These are phyloP conservation scores for Beverwykella pulmonaria DNA, from an alignment of 495 filamentous ascomycete genomes.

Conservation along the genomic window DNA sequence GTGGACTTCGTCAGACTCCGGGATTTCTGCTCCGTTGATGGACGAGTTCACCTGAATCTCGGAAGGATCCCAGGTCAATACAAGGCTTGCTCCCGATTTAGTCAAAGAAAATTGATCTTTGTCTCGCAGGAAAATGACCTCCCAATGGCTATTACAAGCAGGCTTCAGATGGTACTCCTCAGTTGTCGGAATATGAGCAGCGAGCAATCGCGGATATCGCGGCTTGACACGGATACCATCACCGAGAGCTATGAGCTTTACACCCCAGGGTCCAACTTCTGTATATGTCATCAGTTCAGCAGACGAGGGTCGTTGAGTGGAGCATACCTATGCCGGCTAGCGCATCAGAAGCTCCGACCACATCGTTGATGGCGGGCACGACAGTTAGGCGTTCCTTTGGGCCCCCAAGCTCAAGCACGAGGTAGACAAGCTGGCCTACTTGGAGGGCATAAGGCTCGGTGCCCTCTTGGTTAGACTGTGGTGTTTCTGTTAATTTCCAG, in stretches of 20 bases:
- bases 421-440: neutral
- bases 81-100: neutral
- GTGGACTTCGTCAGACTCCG: conserved; percentile 4
- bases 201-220: neutral
- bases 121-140: conserved; percentile 33
- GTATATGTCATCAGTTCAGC: conserved; percentile 1
- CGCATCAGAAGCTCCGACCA: neutral
- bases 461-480: neutral
- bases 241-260: conserved; percentile 27
- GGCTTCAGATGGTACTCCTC: conserved; percentile 19
- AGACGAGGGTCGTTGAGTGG: neutral
- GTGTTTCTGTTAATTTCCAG: neutral
- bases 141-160: neutral
- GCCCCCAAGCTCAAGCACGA: neutral
- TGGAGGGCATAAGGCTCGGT: too few relatives aligned
- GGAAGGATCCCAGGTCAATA: conserved; percentile 6
- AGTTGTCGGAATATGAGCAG: neutral
- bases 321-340: conserved; percentile 26
- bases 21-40: conserved; percentile 11
- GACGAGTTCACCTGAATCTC: conserved; percentile 34
- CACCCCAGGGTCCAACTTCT: conserved; percentile 19
- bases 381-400: neutral
- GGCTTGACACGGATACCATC: conserved; percentile 7
- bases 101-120: conserved; percentile 18
- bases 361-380: neutral